Conservation (phyloP, 139 green algal species). For the Yamagishiella unicocca region DNA sequence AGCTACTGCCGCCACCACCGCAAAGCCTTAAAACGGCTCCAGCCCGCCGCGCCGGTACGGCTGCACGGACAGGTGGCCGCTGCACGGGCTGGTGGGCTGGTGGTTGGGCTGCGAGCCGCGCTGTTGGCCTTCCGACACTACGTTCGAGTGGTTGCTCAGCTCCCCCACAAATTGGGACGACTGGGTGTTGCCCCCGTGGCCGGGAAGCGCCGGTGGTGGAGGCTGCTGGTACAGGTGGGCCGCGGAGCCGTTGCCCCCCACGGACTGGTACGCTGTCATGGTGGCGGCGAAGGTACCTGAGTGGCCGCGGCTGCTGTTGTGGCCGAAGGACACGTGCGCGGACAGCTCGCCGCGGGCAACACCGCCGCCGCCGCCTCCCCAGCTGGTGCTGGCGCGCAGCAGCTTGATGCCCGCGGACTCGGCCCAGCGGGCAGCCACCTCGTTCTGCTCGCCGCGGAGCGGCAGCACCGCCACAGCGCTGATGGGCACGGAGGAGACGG, state of each 20-base stretch:
- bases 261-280: not conserved
- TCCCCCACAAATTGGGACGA: not conserved
- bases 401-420: constrained; percentile 23
- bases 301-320: not conserved
- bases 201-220: constrained; percentile 1
- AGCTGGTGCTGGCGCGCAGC: constrained; percentile 1
- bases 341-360: not conserved
- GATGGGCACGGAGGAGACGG: constrained; percentile 34
- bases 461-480: constrained; percentile 11
- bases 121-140: not conserved
- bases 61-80: not conserved
- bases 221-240: constrained; percentile 36
- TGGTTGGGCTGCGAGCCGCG: not conserved
- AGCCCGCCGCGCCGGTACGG: not conserved
- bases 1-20: not conserved
- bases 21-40: not conserved
- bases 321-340: not conserved
- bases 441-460: not conserved
- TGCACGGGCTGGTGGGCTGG: not conserved
- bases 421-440: constrained; percentile 15
- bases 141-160: not conserved
- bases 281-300: not conserved
- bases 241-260: not conserved
- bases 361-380: not conserved
- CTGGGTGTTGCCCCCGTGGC: not conserved